A percentile compares a stretch with the other conserved stretches of the same genome.
These are phyloP conservation scores for Phytopythium cucurbitacearum DNA, from an alignment of 352 stramenopile species.

Conservation along the genomic window DNA sequence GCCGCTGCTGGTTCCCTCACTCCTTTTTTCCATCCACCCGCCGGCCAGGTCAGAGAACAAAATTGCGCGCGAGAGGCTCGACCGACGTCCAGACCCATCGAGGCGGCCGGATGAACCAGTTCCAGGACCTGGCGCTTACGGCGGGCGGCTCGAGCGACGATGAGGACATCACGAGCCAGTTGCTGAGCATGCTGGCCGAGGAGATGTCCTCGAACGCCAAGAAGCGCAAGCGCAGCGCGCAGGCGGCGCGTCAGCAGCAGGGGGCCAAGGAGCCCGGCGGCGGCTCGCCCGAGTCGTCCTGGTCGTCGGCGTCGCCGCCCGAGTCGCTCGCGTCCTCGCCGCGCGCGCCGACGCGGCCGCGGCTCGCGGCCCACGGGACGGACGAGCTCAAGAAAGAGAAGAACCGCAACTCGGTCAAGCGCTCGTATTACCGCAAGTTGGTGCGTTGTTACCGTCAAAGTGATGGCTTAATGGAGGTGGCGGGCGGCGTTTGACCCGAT, in stretches of 20 bases:
- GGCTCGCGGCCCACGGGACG: conserved; percentile 15
- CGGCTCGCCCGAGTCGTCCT: background rate
- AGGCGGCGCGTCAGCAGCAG: conserved; percentile 9
- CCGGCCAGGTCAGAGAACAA: too few relatives aligned
- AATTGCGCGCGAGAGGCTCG: too few relatives aligned
- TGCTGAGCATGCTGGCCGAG: conserved; percentile 37
- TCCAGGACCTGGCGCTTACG: conserved; percentile 4
- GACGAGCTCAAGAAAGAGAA: conserved; percentile 51
- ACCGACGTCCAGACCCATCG: too few relatives aligned
- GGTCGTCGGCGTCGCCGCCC: conserved; percentile 4
- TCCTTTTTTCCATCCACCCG: too few relatives aligned
- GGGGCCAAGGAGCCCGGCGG: background rate
- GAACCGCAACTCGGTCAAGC: conserved; percentile 51
- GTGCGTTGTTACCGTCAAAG: conserved; percentile 13
- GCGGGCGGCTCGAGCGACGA: conserved; percentile 22
- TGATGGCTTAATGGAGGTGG: background rate
- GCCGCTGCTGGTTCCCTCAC: too few relatives aligned
- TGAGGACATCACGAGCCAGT: conserved; percentile 34
- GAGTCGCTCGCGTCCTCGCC: conserved; percentile 10
- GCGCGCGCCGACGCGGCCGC: conserved; percentile 19
- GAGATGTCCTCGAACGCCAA: conserved; percentile 37
- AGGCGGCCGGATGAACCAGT: background rate
- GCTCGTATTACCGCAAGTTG: conserved; percentile 52
- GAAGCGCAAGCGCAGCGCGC: conserved; percentile 27
- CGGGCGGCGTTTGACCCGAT: conserved; percentile 1